Conservation (phyloP, 75 land plant species). For the Isoetes taiwanensis region DNA sequence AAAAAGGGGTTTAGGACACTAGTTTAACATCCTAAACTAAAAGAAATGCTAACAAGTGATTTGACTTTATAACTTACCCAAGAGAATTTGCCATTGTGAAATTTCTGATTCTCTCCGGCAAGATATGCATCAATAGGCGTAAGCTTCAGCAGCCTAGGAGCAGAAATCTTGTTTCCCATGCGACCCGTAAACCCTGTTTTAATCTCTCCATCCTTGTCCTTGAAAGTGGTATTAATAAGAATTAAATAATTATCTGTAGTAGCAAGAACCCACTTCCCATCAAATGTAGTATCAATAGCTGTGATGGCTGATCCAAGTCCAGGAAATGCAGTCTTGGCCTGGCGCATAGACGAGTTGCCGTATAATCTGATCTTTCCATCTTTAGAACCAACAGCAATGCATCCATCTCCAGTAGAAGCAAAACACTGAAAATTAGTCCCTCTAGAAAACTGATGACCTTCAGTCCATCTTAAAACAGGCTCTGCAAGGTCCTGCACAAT, state of each 20-base stretch:
- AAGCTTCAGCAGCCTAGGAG: conserved; percentile 90
- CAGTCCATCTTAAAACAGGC: conserved; percentile 85
- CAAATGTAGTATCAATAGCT: conserved; percentile 94
- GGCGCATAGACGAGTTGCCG: conserved; percentile 78
- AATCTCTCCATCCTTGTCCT: conserved; percentile 81
- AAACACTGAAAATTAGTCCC: conserved; percentile 98
- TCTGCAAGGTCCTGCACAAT: conserved; percentile 56
- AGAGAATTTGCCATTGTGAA: conserved; percentile 87
- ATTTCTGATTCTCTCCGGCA: conserved; percentile 74
- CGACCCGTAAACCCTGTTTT: conserved; percentile 94
- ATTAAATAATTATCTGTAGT: conserved; percentile 95
- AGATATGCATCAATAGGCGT: conserved; percentile 85
- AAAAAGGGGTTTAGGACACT: too few relatives aligned
- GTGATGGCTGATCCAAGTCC: conserved; percentile 94
- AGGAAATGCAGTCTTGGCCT: conserved; percentile 97
- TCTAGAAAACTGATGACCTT: conserved; percentile 92
- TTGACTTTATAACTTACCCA: conserved; percentile 84
- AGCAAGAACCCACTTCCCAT: conserved; percentile 95
- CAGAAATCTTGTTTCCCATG: conserved; percentile 90
- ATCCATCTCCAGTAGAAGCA: conserved; percentile 93
- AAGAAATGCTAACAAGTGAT: too few relatives aligned
- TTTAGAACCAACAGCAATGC: conserved; percentile 83
- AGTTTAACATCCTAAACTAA: too few relatives aligned
- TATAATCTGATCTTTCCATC: conserved; percentile 95
- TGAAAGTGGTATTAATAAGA: conserved; percentile 77